A percentile compares a stretch with the other conserved stretches of the same genome.
Conservation (phyloP, 345 rosid genomes). For the Chamaenerion angustifolium region DNA sequence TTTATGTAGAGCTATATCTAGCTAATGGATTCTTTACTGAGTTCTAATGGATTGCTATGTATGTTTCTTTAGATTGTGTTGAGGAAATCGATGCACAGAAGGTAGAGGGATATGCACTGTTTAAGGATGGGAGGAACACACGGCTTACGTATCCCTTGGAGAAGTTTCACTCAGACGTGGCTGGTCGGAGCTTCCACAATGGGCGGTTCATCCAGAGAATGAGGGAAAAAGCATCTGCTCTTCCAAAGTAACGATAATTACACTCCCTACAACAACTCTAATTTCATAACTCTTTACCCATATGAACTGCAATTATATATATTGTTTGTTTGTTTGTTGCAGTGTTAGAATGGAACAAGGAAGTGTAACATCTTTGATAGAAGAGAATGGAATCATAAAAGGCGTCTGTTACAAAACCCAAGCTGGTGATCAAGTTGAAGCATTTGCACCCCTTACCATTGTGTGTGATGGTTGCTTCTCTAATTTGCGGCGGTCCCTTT, state of each 20-base stretch:
- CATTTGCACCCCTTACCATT: conserved; percentile 13
- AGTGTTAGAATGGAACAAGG: conserved; percentile 18
- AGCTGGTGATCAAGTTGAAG: conserved; percentile 10
- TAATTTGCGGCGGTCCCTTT: conserved; percentile 11
- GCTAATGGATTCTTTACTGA: no score
- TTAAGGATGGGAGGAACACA: conserved; percentile 12
- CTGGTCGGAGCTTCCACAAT: conserved; percentile 18
- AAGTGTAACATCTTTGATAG: conserved; percentile 13
- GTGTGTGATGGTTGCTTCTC: conserved; percentile 18
- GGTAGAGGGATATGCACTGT: conserved; percentile 14
- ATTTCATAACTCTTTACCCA: no score
- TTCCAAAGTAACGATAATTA: conserved; percentile 8
- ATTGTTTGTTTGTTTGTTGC: not conserved
- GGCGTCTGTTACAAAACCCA: conserved; percentile 14
- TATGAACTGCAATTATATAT: no score
- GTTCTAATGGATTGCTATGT: no score
- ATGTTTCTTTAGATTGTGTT: conserved; percentile 7
- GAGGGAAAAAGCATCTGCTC: conserved; percentile 15
- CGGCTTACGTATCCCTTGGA: conserved; percentile 10
- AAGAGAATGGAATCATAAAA: conserved; percentile 13
- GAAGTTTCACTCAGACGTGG: conserved; percentile 11
- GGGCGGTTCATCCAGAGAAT: conserved; percentile 18
- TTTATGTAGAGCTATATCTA: no score
- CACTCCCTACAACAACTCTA: not conserved
- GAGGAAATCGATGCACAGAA: conserved; percentile 15